Evolutionary conservation across 495 filamentous ascomycete genomes (phyloP), one percentile per base, ranked within the genome.

Genomic region (Daldinia childiae): DNA sequence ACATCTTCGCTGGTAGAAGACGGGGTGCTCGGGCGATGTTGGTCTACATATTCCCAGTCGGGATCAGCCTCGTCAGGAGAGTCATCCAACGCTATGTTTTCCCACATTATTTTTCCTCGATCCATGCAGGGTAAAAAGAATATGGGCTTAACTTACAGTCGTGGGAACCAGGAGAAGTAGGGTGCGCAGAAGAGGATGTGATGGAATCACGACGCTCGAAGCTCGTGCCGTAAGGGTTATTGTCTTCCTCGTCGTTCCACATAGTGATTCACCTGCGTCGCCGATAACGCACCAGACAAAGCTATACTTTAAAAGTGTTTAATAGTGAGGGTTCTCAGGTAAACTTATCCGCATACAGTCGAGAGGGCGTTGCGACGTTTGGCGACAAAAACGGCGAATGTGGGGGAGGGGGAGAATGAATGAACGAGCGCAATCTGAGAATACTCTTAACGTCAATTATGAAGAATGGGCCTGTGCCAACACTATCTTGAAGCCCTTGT

Each of bases 201-300:
- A 88, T 87, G 52, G 92, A 91, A 77, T 95, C 91, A 66, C 89
- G 88, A 70, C 91, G 90, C 78, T 94, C 91, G 83, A 94, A 95
- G 79, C 91, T 92, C 55, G 81, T 84, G 70, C 92, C 93, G 77
- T 97, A 97, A 9, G 93, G 93, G 74, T 97, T 97, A 80, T 97
- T 97, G 61, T 88, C 86, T 77, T 92, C 90, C 80, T 97, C 93
- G 84, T 96, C 93, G 86, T 97, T 94, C 93, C 90, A 93, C 90
- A 85, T 85, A 61, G 68, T 79, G 76, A 69, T 58, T 62, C 64
- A 58, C 43, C 62, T 66, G 30, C 52, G 62, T 56, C 48, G 21
- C 11, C 26, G 19, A 45, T 15, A 39, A 61, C 59, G 43, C 12
- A n/a, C 24, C 17, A 21, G 45, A 71, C 71, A 74, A 74, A 74